A percentile compares a stretch with the other conserved stretches of the same genome.
These are phyloP conservation scores for Cunninghamia lanceolata DNA, from an alignment of 75 land plant species.

Conservation along the genomic window DNA sequence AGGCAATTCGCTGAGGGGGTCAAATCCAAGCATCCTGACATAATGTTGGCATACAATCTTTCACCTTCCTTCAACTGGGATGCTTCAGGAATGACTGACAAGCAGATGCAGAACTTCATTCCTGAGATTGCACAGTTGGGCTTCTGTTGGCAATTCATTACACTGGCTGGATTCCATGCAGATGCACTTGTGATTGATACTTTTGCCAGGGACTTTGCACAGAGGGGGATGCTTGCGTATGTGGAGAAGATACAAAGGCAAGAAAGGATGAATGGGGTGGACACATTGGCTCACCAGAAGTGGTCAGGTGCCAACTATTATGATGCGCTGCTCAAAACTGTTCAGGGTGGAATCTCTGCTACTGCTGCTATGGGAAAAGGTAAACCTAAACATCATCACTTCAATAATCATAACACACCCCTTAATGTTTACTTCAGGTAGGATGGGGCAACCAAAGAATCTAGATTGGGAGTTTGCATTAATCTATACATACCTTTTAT, in stretches of 20 bases:
- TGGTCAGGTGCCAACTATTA: conserved; percentile 96
- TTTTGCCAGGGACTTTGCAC: conserved; percentile 75
- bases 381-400: conserved; percentile 3
- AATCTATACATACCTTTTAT: too few species aligned
- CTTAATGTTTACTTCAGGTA: not conserved
- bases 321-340: conserved; percentile 61
- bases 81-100: conserved; percentile 82
- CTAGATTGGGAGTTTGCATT: too few species aligned
- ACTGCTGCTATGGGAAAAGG: conserved; percentile 92
- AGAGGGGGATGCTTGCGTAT: conserved; percentile 88
- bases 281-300: conserved; percentile 84
- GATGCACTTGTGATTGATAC: conserved; percentile 74
- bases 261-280: conserved; percentile 78
- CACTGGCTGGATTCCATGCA: conserved; percentile 87
- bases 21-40: conserved; percentile 55
- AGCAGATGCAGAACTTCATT: conserved; percentile 76
- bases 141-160: conserved; percentile 92
- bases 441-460: too few species aligned
- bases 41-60: conserved; percentile 77
- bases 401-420: not conserved
- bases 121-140: conserved; percentile 78
- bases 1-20: conserved; percentile 69
- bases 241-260: conserved; percentile 90
- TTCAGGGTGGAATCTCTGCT: conserved; percentile 84
- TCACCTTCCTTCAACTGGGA: conserved; percentile 97